Evolutionary conservation across 108 stramenopile species (phyloP), one percentile per base, ranked within the genome.

Genomic region (Licmophora abbreviata): DNA sequence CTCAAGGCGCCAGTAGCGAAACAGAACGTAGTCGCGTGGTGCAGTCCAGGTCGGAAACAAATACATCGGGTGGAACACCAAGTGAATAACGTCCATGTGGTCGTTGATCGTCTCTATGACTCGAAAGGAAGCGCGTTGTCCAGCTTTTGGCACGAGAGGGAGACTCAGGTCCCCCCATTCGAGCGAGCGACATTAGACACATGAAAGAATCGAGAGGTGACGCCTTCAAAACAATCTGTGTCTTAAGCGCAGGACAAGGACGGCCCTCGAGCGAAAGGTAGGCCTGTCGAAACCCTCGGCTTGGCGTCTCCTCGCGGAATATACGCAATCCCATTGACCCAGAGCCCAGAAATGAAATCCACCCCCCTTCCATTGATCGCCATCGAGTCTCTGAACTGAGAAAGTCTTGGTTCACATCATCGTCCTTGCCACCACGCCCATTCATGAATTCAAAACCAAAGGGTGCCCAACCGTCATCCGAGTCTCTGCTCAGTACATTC

Each of bases 21-120:
- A 65, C 9, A 95, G 51, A 51, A 84, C 79, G 54, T 82, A 95
- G 54, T 95, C 95, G 29, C 95, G 77, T 2, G 95, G 85, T 45
- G 74, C 63, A 8, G 95, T 88, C 93, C 92, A 93, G 14, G 88
- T 78, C 29, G 93, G 84, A 50, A 83, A 85, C 2, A 94, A 59
- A 61, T 81, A 93, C 2, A 93, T 56, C 23, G 87, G 85, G 1
- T 78, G 73, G 54, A 83, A 82, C 46, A 87, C 66, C 37, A 94
- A 15, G 56, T 93, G 90, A 40, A 96, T 73, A 11, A 93, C 80
- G 49, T 96, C 95, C 27, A 69, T 77, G 56, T 93, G 80, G 57
- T 93, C 90, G 52, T 96, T 88, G n/a, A 93, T 76, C 1, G 70
- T 66, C 54, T 92, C 84, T 29, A 96, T 51, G 15, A 92, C 59